A percentile compares a stretch with the other conserved stretches of the same genome.
These are phyloP conservation scores for Protomyces lactucae-debilis DNA, from an alignment of 1,139 yeast species.

Conservation along the genomic window DNA sequence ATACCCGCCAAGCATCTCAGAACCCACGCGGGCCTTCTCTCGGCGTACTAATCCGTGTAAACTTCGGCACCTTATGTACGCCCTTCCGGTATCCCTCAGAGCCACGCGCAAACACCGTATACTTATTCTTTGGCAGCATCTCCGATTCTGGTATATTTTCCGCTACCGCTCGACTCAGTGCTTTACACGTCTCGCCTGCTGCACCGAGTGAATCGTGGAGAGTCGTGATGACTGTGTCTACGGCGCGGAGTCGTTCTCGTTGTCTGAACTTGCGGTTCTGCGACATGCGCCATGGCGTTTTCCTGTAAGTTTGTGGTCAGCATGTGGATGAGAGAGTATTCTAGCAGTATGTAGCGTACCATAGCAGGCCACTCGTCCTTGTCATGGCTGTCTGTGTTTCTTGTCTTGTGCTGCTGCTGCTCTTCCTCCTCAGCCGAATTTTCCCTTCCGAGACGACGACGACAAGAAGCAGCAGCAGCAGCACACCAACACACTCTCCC, in stretches of 20 bases:
- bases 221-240: constrained; percentile 71
- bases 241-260: constrained; percentile 71
- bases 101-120: constrained; percentile 75
- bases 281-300: constrained; percentile 72
- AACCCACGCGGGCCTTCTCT: constrained; percentile 22
- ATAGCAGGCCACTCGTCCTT: constrained; percentile 22
- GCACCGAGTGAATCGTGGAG: constrained; percentile 59
- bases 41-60: constrained; percentile 23
- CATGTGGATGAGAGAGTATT: not conserved
- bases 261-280: constrained; percentile 75
- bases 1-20: not conserved
- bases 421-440: not conserved
- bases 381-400: constrained; percentile 3
- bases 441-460: not conserved
- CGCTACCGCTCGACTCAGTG: constrained; percentile 51
- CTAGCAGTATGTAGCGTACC: not conserved
- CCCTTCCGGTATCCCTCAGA: constrained; percentile 74
- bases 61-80: constrained; percentile 49
- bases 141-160: constrained; percentile 72
- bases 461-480: not conserved
- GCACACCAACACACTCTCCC: not conserved
- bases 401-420: not conserved
- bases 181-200: constrained; percentile 48
- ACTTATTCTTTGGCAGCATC: constrained; percentile 77
- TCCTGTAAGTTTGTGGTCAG: constrained; percentile 40